phyloP scores from a whole-genome alignment of 768 basidiomycete species.

The Leccinum arenicola region DNA sequence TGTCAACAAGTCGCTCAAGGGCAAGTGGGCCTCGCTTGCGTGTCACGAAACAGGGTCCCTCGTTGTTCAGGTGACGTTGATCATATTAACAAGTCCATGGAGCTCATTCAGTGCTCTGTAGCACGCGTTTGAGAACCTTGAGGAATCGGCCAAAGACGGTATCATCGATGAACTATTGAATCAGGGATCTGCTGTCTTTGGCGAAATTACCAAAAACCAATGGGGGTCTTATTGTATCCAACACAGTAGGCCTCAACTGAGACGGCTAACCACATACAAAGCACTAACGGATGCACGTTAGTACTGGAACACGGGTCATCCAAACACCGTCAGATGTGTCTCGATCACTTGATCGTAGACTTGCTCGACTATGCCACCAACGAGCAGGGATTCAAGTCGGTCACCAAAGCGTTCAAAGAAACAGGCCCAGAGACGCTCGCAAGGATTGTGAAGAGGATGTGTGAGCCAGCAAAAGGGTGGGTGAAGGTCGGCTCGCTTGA shows the following conservation, averaged over 20 bases:
- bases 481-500: not conserved
- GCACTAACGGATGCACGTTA: conserved; percentile 26
- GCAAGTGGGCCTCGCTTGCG: conserved; percentile 86
- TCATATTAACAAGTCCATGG: not conserved
- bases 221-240: conserved; percentile 90
- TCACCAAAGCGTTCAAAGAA: conserved; percentile 85
- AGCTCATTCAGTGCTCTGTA: conserved; percentile 28
- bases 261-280: not conserved
- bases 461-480: conserved; percentile 81
- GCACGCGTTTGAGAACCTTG: conserved; percentile 86
- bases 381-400: conserved; percentile 85
- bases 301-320: conserved; percentile 84
- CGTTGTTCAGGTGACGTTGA: conserved; percentile 67
- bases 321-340: conserved; percentile 68
- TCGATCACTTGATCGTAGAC: conserved; percentile 76
- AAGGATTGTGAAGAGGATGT: conserved; percentile 76
- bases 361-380: conserved; percentile 76
- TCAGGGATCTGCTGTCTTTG: conserved; percentile 62
- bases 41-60: conserved; percentile 90
- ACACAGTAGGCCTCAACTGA: conserved; percentile 59
- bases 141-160: conserved; percentile 78
- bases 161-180: conserved; percentile 83
- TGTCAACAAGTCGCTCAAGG: conserved; percentile 83
- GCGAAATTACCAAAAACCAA: conserved; percentile 80
- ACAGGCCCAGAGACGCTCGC: conserved; percentile 75